Conservation (phyloP, 129 eudicot genomes). For the Calendula officinalis region DNA sequence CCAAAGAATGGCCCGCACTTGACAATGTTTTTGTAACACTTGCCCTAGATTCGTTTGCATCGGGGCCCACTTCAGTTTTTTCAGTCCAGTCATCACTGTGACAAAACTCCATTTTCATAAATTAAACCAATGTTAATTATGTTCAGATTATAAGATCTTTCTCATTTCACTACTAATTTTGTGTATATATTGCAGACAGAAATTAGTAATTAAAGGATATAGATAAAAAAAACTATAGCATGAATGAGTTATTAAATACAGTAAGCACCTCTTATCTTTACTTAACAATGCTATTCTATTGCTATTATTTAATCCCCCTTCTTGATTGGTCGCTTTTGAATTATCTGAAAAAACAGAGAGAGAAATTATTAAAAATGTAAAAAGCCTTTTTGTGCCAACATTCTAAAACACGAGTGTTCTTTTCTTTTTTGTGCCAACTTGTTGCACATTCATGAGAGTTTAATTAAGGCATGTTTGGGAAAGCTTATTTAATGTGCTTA, state of each 20-base stretch:
- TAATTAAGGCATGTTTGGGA: no score
- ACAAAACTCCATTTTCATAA: constrained; percentile 30
- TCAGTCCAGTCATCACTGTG: constrained; percentile 51
- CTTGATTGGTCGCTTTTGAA: constrained; percentile 51
- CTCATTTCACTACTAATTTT: constrained; percentile 5
- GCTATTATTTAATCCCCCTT: constrained; percentile 28
- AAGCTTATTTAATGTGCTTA: no score
- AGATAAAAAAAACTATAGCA: not conserved
- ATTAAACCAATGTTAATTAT: constrained; percentile 29
- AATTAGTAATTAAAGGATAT: not conserved
- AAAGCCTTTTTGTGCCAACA: no score
- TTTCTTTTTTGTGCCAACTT: no score
- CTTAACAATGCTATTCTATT: constrained; percentile 31
- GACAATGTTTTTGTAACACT: constrained; percentile 57
- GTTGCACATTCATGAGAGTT: no score
- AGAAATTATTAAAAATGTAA: constrained; percentile 1
- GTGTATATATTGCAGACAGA: not conserved
- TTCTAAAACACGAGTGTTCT: not conserved
- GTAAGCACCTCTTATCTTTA: constrained; percentile 48
- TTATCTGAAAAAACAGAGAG: constrained; percentile 45
- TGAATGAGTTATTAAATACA: constrained; percentile 13
- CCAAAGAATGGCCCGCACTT: constrained; percentile 72
- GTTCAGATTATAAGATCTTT: constrained; percentile 12
- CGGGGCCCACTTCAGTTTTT: constrained; percentile 36
- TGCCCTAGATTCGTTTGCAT: constrained; percentile 34